Base-by-base conservation (phyloP, 306 rosid species). In the Ceratonia siliqua region DNA sequence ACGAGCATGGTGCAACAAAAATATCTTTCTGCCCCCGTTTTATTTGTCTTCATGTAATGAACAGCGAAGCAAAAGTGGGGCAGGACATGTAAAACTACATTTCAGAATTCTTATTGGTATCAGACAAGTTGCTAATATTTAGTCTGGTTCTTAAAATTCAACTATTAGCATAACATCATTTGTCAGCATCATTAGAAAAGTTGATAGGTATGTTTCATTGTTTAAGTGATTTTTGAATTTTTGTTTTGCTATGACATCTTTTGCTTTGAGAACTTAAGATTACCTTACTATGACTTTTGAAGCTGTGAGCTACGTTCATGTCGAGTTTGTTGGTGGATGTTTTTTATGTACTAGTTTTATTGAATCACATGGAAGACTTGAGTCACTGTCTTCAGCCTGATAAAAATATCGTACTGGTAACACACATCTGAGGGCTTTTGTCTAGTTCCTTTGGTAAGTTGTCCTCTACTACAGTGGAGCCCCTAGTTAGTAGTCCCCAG, bases 1-100 rank as follows among this genome's bases (percentile, higher is more conserved):
- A 79, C 84, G 82, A 70, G 82, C 73, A 70, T 83, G 84, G 84
- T 83, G 79, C 87, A 75, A 70, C 57, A 79, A 5, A 63, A 70
- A 70, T 49, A 13, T 41, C 10, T 1, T 18, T 39, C 25, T 69
- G 3, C 33, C 55, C 48, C 5, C 12, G 42, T 67, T 70, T 79
- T 15, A 13, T 63, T 56, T 79, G 84, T 70, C 84, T 57, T 21
- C 35, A 36, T 77, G 38, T 13, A 22, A 58, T 83, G 86, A 41
- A 57, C 25, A 6, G 8, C 70, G 62, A 79, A 79, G 76, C 52
- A 28, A 21, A 79, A 63, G 33, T 30, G 24, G 73, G 81, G 62
- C 5, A 39, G 73, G 57, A 79, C 81, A 78, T 64, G 17, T 66
- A 9, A 8, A 39, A 28, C n/a, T 66, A 33, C 9, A 3, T 13